Evolutionary conservation across 805 yeast genomes (phyloP).

Genomic region (Nakazawaea siamensis): DNA sequence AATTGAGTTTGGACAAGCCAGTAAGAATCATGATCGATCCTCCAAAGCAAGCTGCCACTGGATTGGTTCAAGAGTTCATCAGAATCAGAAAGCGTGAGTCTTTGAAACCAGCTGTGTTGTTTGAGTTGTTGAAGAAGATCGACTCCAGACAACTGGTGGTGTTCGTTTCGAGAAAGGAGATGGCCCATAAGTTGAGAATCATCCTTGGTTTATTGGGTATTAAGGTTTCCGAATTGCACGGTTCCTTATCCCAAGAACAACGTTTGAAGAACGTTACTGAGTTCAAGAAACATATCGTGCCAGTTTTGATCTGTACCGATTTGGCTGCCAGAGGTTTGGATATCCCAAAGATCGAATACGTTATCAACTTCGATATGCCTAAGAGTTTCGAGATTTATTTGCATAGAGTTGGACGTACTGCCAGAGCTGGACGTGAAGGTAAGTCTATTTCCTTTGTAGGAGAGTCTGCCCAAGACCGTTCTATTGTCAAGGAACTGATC

Average conservation of each 20-base stretch:
- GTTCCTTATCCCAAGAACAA: slow-evolving; percentile 85
- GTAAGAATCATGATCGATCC: slow-evolving; percentile 95
- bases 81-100: slow-evolving; percentile 87
- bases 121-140: slow-evolving; percentile 58
- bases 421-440: slow-evolving; percentile 98
- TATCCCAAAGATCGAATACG: slow-evolving; percentile 95
- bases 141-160: slow-evolving; percentile 67
- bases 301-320: slow-evolving; percentile 91
- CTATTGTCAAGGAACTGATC: slow-evolving; percentile 85
- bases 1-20: slow-evolving; percentile 82
- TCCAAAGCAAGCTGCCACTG: slow-evolving; percentile 90
- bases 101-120: slow-evolving; percentile 76
- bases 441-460: slow-evolving; percentile 90
- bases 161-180: slow-evolving; percentile 86
- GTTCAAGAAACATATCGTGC: slow-evolving; percentile 76
- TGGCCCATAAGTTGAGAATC: slow-evolving; percentile 81
- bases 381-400: slow-evolving; percentile 83
- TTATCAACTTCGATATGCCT: slow-evolving; percentile 94
- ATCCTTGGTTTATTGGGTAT: slow-evolving; percentile 66
- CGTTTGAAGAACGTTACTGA: slow-evolving; percentile 78
- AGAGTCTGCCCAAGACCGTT: slow-evolving; percentile 78
- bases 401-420: slow-evolving; percentile 98
- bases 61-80: slow-evolving; percentile 87
- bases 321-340: slow-evolving; percentile 98
- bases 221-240: slow-evolving; percentile 75